Evolutionary conservation across 768 basidiomycete species (phyloP), one percentile per base, ranked within the genome.

Genomic region (Dacryopinax spathularia): DNA sequence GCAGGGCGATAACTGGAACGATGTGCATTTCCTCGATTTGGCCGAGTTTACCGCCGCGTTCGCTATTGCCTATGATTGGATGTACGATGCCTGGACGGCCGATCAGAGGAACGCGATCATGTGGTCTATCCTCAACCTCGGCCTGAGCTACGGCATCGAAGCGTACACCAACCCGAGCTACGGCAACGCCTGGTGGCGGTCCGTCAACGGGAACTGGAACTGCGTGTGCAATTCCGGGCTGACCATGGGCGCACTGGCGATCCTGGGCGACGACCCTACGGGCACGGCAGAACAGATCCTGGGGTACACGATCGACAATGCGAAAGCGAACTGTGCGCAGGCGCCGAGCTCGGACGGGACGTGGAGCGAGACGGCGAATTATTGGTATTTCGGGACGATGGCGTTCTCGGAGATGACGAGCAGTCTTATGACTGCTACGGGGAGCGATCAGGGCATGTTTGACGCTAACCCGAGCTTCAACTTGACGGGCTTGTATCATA

Each of bases 51-150:
- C 73, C 39, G 68, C 71, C 48, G 76, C 76, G 20, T 79, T 78
- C 65, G 78, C 75, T 6, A 74, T 77, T 67, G 77, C 72, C 22
- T 79, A 78, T 70, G 78, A 80, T 65, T 80, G 78, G 78, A 68
- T 79, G n/a, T 77, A 77, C 73, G 77, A 78, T 41, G 72, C 70
- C 64, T 79, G 77, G 76, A 75, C 72, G 60, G 69, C 68, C 31
- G 70, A 73, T 2, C 76, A 77, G 67, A 70, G 71, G 27, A 66
- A 69, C 2, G 68, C 70, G 4, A 72, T 79, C 69, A 72, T 71
- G 69, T 72, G 70, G 71, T 72, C 73, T 29, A 79, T 78, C 65
- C 37, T 77, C 70, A 75, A 73, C 67, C 70, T 36, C 61, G 61
- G 61, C 27, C 29, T 56, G 48, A 27, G 25, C 25, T 56, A 56